Conservation (phyloP, 148 eudicot genomes). For the Beta vulgaris region DNA sequence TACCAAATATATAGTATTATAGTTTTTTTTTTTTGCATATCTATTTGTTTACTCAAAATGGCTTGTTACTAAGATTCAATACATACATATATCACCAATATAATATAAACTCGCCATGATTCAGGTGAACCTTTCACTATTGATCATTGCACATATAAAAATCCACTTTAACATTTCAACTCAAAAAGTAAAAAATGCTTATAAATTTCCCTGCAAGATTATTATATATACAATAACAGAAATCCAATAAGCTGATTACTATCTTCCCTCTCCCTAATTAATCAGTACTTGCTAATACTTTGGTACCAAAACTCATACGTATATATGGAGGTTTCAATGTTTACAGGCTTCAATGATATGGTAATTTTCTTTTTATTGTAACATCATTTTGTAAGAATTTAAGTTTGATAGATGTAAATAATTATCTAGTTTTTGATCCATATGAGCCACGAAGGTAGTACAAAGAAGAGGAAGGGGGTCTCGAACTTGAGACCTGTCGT, state of each 20-base stretch:
- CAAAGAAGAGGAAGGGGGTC: too few relatives aligned
- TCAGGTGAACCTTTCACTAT: neutral
- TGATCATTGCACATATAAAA: neutral
- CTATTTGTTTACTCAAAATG: neutral
- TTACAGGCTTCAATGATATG: slow-evolving; percentile 8
- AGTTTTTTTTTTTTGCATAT: too few relatives aligned
- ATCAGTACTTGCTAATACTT: neutral
- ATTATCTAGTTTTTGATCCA: too few relatives aligned
- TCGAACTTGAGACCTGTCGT: too few relatives aligned
- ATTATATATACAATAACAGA: neutral
- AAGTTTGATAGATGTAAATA: too few relatives aligned
- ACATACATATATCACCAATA: neutral
- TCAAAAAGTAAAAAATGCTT: neutral
- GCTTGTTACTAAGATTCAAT: neutral
- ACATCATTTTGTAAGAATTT: too few relatives aligned
- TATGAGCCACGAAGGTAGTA: too few relatives aligned
- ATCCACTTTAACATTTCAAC: neutral
- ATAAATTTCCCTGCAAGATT: neutral
- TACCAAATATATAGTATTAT: neutral
- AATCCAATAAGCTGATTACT: too few relatives aligned
- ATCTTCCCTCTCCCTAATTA: too few relatives aligned
- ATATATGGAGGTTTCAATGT: slow-evolving; percentile 3
- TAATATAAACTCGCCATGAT: neutral
- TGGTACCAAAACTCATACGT: neutral
- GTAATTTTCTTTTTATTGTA: too few relatives aligned